Evolutionary conservation across 768 basidiomycete species (phyloP).

Genomic region (Cystofilobasidium bisporidii): DNA sequence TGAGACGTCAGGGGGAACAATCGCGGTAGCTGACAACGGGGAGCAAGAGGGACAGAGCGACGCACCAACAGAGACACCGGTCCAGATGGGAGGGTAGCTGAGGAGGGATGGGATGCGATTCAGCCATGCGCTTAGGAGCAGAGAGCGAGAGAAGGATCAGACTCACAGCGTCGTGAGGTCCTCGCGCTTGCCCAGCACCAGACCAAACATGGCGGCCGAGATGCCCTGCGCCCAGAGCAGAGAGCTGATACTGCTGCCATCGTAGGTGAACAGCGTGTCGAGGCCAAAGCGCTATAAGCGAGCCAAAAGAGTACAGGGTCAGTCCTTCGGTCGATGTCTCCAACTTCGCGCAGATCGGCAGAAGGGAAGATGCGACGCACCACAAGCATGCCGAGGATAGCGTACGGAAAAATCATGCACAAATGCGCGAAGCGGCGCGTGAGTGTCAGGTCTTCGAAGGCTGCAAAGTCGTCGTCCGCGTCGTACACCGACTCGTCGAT

Average conservation of each 20-base stretch:
- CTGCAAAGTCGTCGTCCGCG: neutral
- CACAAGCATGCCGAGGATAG: slow-evolving; percentile 21
- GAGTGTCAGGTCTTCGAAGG: neutral
- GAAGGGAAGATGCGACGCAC: neutral
- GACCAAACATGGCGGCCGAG: slow-evolving; percentile 12
- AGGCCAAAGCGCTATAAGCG: slow-evolving; percentile 6
- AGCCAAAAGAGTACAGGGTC: too few species aligned
- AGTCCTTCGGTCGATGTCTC: too few species aligned
- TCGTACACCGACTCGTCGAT: neutral
- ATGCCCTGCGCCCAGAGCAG: slow-evolving; percentile 22
- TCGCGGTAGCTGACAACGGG: too few species aligned
- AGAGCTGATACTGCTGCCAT: slow-evolving; percentile 5
- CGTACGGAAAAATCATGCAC: slow-evolving; percentile 19
- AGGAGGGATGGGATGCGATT: neutral
- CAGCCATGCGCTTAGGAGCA: too few species aligned
- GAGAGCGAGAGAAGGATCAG: too few species aligned
- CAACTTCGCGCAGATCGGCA: too few species aligned
- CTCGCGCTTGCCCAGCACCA: slow-evolving; percentile 15
- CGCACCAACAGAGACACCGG: slow-evolving; percentile 16
- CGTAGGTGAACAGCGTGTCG: neutral
- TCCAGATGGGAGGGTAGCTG: slow-evolving; percentile 23
- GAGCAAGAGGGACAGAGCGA: neutral
- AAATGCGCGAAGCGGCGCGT: slow-evolving; percentile 18
- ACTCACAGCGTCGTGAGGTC: slow-evolving; percentile 18
- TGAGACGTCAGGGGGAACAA: too few species aligned